These are phyloP conservation scores for Trichosporon inkin DNA, from an alignment of 1,284 basidiomycete species.

Conservation along the genomic window DNA sequence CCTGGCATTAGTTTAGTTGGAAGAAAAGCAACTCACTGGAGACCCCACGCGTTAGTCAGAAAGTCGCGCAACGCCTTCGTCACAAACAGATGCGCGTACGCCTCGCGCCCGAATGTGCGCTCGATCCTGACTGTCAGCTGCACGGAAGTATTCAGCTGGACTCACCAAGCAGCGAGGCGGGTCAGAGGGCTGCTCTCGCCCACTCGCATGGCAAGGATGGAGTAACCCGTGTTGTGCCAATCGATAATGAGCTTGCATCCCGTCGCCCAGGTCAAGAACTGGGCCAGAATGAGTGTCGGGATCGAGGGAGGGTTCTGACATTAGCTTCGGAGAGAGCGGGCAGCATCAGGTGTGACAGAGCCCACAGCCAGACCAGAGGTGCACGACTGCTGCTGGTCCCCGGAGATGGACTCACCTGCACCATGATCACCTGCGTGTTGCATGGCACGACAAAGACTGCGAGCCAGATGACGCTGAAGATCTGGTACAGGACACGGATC, in stretches of 20 bases:
- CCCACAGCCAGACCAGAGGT: neutral
- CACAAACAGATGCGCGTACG: slow-evolving; percentile 90
- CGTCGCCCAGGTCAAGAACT: slow-evolving; percentile 63
- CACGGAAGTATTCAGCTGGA: neutral
- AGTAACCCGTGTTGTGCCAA: slow-evolving; percentile 98
- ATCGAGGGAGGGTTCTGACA: slow-evolving; percentile 91
- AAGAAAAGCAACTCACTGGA: slow-evolving; percentile 59
- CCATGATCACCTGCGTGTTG: slow-evolving; percentile 78
- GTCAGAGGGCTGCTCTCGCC: slow-evolving; percentile 68
- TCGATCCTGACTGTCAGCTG: slow-evolving; percentile 63
- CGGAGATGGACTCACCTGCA: slow-evolving; percentile 63
- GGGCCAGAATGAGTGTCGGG: slow-evolving; percentile 82
- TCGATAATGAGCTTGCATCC: slow-evolving; percentile 88
- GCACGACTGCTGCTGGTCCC: neutral
- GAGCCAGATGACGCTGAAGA: slow-evolving; percentile 60
- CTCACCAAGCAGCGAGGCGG: slow-evolving; percentile 65
- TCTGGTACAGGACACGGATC: slow-evolving; percentile 71
- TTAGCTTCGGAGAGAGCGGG: too few relatives aligned
- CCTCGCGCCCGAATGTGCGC: slow-evolving; percentile 66
- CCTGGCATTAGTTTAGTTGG: slow-evolving; percentile 53
- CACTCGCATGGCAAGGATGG: slow-evolving; percentile 78
- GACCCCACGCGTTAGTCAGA: slow-evolving; percentile 68
- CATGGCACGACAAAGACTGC: slow-evolving; percentile 58
- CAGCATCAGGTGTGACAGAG: too few relatives aligned
- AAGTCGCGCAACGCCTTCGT: slow-evolving; percentile 77